A percentile compares a stretch with the other conserved stretches of the same genome.
phyloP scores from a whole-genome alignment of 768 basidiomycete species.

The Leucocoprinus leucothites region DNA sequence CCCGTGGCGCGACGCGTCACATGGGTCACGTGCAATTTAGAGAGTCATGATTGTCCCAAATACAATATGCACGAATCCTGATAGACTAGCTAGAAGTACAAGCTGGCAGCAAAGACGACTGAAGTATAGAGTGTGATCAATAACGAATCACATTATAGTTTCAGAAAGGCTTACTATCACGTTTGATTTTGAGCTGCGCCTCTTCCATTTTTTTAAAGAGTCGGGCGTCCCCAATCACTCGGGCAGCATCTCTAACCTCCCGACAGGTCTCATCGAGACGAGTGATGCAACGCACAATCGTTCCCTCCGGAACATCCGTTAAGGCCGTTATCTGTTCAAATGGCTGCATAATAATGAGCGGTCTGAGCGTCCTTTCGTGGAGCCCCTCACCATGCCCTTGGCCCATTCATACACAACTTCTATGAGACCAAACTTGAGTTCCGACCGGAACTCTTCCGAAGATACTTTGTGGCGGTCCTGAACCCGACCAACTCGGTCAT shows the following conservation, averaged over 20 bases:
- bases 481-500: constrained; percentile 72
- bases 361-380: neutral
- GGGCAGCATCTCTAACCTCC: constrained; percentile 94
- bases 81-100: constrained; percentile 64
- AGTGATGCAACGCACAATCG: constrained; percentile 94
- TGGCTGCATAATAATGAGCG: constrained; percentile 48
- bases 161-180: constrained; percentile 74
- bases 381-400: constrained; percentile 82
- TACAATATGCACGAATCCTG: no score
- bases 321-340: constrained; percentile 91
- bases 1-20: constrained; percentile 15
- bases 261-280: constrained; percentile 95
- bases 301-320: constrained; percentile 95
- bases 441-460: constrained; percentile 72
- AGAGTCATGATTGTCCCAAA: neutral
- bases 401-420: constrained; percentile 99
- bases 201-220: constrained; percentile 99
- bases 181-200: constrained; percentile 87
- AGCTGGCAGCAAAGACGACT: constrained; percentile 86
- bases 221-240: constrained; percentile 94
- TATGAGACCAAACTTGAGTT: constrained; percentile 85
- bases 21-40: neutral
- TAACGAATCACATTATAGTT: neutral
- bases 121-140: constrained; percentile 11
- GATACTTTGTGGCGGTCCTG: constrained; percentile 80